Evolutionary conservation across 2,329 filamentous ascomycete genomes (phyloP).

Genomic region (Ceratocystis destructans): DNA sequence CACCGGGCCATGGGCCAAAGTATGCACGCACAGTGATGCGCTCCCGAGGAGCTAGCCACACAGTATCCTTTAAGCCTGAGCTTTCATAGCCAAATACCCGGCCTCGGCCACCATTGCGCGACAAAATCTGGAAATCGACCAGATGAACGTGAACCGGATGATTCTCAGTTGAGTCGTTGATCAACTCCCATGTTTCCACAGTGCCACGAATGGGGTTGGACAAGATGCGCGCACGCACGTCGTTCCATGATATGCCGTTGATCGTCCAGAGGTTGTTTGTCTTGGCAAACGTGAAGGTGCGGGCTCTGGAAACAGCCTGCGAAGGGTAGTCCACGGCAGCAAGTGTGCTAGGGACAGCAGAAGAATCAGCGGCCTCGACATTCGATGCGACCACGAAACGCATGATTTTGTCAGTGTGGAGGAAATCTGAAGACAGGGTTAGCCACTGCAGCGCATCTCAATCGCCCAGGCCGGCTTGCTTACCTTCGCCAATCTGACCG

Average conservation of each 20-base stretch:
- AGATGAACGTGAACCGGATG: conserved; percentile 47
- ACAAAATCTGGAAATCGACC: conserved; percentile 42
- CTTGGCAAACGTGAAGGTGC: conserved; percentile 34
- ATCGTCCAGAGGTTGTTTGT: conserved; percentile 35
- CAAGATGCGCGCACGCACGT: conserved; percentile 35
- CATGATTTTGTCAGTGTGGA: conserved; percentile 39
- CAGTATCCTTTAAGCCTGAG: conserved; percentile 43
- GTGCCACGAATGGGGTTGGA: conserved; percentile 35
- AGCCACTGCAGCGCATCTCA: too few species aligned
- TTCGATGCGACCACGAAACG: conserved; percentile 35
- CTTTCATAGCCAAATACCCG: conserved; percentile 38
- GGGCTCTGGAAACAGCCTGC: conserved; percentile 27
- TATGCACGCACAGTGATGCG: conserved; percentile 36
- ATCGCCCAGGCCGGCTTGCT: background rate
- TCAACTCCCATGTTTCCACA: conserved; percentile 37
- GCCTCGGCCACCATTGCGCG: conserved; percentile 32
- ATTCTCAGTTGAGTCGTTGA: conserved; percentile 36
- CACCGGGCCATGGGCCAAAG: conserved; percentile 40
- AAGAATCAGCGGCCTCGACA: conserved; percentile 27
- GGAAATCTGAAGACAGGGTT: conserved; percentile 29
- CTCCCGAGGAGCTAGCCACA: conserved; percentile 40
- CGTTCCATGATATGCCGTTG: conserved; percentile 36
- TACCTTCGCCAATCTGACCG: conserved; percentile 15
- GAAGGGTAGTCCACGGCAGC: conserved; percentile 30
- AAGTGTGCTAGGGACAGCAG: conserved; percentile 27